These are phyloP conservation scores for Candida namnaoensis DNA, from an alignment of 805 yeast genomes.

Conservation along the genomic window DNA sequence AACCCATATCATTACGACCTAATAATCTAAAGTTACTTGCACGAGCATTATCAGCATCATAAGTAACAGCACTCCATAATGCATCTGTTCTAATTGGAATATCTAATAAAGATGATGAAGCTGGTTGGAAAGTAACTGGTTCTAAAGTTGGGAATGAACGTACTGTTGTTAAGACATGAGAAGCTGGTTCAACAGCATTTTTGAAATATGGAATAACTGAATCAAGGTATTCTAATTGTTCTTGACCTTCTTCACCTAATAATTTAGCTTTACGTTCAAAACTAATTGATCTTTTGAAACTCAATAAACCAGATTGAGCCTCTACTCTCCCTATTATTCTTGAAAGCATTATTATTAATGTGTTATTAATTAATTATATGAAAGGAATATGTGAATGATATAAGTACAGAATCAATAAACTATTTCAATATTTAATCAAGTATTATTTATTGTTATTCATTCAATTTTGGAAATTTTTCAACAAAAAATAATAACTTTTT, in stretches of 20 bases:
- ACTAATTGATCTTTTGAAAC: not conserved
- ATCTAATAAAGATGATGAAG: slow-evolving; percentile 61
- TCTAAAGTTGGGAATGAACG: slow-evolving; percentile 87
- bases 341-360: too few relatives aligned
- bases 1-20: slow-evolving; percentile 81
- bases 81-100: slow-evolving; percentile 82
- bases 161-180: slow-evolving; percentile 66
- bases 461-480: too few relatives aligned
- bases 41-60: slow-evolving; percentile 82
- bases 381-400: too few relatives aligned
- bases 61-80: slow-evolving; percentile 89
- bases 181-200: slow-evolving; percentile 42
- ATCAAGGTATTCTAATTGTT: not conserved
- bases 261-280: not conserved
- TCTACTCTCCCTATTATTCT: not conserved
- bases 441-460: too few relatives aligned
- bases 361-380: too few relatives aligned
- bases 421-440: too few relatives aligned
- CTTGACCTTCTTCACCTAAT: not conserved
- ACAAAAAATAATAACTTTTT: too few relatives aligned
- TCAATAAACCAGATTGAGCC: not conserved
- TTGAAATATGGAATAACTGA: not conserved
- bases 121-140: slow-evolving; percentile 71
- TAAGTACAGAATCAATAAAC: too few relatives aligned
- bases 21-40: slow-evolving; percentile 86